A percentile compares a stretch with the other conserved stretches of the same genome.
Evolutionary conservation across 192 early-diverging fungal species (phyloP).

Genomic region (Entomortierella parvispora): DNA sequence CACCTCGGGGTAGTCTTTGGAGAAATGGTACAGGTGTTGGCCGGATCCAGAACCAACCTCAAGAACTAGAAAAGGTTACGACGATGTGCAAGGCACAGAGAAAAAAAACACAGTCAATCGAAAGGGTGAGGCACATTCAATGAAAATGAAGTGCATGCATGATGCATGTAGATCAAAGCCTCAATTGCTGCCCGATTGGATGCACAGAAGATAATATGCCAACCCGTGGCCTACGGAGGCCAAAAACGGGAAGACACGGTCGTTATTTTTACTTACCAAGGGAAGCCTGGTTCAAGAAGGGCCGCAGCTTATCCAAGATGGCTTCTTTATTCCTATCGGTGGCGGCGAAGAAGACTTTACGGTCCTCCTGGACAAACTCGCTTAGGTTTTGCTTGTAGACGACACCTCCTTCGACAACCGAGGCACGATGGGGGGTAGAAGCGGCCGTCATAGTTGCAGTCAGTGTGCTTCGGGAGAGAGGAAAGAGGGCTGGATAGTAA

Average conservation of each 20-base stretch:
- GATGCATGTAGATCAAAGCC: too few relatives aligned
- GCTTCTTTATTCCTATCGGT: slow-evolving; percentile 29
- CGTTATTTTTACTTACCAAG: background rate
- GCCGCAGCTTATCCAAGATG: slow-evolving; percentile 13
- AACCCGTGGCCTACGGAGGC: too few relatives aligned
- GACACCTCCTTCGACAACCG: slow-evolving; percentile 4
- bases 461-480: background rate
- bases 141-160: too few relatives aligned
- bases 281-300: background rate
- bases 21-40: slow-evolving; percentile 23
- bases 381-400: background rate
- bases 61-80: slow-evolving; percentile 6
- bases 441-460: background rate
- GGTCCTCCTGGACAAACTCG: background rate
- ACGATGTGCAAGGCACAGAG: background rate
- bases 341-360: slow-evolving; percentile 16
- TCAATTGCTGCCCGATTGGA: too few relatives aligned
- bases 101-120: background rate
- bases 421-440: background rate
- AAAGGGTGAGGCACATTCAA: too few relatives aligned
- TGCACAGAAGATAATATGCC: background rate
- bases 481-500: background rate
- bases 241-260: too few relatives aligned
- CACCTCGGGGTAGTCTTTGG: slow-evolving; percentile 11
- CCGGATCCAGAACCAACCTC: slow-evolving; percentile 24